A percentile compares a stretch with the other conserved stretches of the same genome.
Conservation (phyloP, 176 grass and related monocot genomes). For the Lolium perenne region DNA sequence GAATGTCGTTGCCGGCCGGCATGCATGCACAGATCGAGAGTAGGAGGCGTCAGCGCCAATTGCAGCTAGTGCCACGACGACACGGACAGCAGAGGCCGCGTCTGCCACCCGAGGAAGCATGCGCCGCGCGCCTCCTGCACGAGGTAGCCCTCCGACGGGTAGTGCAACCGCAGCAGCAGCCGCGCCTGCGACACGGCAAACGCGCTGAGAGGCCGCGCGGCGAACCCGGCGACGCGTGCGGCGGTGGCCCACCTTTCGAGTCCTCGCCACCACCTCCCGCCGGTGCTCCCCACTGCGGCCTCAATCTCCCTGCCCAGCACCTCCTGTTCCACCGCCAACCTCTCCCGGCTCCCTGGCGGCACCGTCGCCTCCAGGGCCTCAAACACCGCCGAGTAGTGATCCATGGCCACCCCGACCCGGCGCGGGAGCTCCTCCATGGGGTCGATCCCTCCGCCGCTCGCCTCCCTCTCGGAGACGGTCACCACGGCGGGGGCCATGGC, state of each 20-base stretch:
- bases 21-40: constrained; percentile 24
- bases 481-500: constrained; percentile 76
- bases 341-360: constrained; percentile 77
- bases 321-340: constrained; percentile 81
- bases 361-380: constrained; percentile 93
- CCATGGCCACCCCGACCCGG: constrained; percentile 52
- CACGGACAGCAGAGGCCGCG: constrained; percentile 84
- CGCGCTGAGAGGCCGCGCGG: constrained; percentile 62
- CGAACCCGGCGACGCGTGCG: constrained; percentile 60
- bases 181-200: constrained; percentile 89
- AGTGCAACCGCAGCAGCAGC: constrained; percentile 93
- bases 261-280: constrained; percentile 53
- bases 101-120: constrained; percentile 92
- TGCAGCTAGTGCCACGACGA: constrained; percentile 84
- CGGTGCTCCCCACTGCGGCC: constrained; percentile 50
- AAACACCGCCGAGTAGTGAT: constrained; percentile 85
- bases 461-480: constrained; percentile 82
- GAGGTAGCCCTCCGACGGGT: constrained; percentile 93
- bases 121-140: constrained; percentile 79
- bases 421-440: constrained; percentile 50
- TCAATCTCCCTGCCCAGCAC: constrained; percentile 85
- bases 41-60: not conserved
- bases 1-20: constrained; percentile 8
- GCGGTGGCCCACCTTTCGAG: constrained; percentile 73
- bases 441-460: constrained; percentile 34